Evolutionary conservation across 2,329 filamentous ascomycete genomes (phyloP), one percentile per base, ranked within the genome.

Genomic region (Pezicula radicicola): DNA sequence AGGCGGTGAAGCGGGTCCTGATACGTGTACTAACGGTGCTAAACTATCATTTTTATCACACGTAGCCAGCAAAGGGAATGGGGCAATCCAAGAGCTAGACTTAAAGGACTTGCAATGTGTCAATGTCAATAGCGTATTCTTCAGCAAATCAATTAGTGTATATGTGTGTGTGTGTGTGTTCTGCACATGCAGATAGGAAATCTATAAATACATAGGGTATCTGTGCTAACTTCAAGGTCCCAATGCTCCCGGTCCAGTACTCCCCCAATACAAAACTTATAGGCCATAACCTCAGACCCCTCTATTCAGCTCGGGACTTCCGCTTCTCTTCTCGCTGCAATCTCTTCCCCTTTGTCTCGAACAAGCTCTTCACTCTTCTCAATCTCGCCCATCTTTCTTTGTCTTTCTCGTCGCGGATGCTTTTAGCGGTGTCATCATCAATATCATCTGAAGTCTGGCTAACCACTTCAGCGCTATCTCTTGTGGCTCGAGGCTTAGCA

Each of bases 311-410:
- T 10, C 33, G 35, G 25, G 42, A 50, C 16, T 40, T 45, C 21
- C 30, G 40, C 28, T 44, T 43, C 48, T 37, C 35, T 16, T 42
- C 21, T 45, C 35, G 52, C 12, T 53, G 49, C 41, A 51, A 35
- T 63, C 79, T 85, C 65, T 75, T 83, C 8, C 75, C 77, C 67
- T 88, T 89, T 6, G 81, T 76, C 55, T 87, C 84, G 62, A 91
- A 84, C 44, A 88, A 69, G 63, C 85, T 88, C 75, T 88, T 88
- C 52, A 91, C 85, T 52, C 81, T 79, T 61, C 84, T 79, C 56
- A 91, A 70, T 59, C 84, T 78, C n/a, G 84, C 80, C 86, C 86
- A 89, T 57, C 87, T 77, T 68, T 88, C 84, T 66, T 87, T 87
- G 55, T 90, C 87, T 64, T 87, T 87, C 15, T 75, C 76, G 40